Evolutionary conservation across 371 early-diverging fungal species (phyloP).

Genomic region (Zancudomyces culisetae): DNA sequence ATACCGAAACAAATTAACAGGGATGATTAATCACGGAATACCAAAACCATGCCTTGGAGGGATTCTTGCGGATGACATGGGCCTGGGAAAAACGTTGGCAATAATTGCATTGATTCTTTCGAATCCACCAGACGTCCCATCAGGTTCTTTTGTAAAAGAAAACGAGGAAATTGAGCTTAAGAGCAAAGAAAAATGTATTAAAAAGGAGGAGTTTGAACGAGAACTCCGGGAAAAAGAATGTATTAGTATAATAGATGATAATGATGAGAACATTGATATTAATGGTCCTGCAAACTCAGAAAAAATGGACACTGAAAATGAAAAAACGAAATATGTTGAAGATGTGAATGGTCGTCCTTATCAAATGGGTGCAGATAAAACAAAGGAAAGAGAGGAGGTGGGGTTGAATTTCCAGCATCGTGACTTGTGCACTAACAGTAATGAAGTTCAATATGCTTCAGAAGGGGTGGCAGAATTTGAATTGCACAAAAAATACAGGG

Average conservation of each 20-base stretch:
- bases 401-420: not conserved
- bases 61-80: conserved; percentile 72
- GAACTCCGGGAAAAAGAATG: not conserved
- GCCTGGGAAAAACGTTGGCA: conserved; percentile 80
- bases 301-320: not conserved
- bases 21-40: conserved; percentile 2
- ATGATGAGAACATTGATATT: not conserved
- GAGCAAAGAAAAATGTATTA: not conserved
- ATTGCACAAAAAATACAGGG: conserved; percentile 14
- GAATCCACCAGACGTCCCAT: conserved; percentile 21
- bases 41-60: conserved; percentile 36
- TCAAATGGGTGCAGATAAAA: no score
- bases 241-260: not conserved
- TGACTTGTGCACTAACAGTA: not conserved
- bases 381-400: not conserved
- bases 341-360: not conserved
- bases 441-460: conserved; percentile 10
- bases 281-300: not conserved
- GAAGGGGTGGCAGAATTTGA: conserved; percentile 11
- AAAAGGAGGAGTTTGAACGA: not conserved
- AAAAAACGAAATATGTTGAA: not conserved
- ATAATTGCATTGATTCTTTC: conserved; percentile 51
- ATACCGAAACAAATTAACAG: not conserved
- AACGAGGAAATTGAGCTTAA: conserved; percentile 5
- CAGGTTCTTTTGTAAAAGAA: no score